Base-by-base conservation (phyloP, 116 monocot species). In the Cymodocea nodosa region DNA sequence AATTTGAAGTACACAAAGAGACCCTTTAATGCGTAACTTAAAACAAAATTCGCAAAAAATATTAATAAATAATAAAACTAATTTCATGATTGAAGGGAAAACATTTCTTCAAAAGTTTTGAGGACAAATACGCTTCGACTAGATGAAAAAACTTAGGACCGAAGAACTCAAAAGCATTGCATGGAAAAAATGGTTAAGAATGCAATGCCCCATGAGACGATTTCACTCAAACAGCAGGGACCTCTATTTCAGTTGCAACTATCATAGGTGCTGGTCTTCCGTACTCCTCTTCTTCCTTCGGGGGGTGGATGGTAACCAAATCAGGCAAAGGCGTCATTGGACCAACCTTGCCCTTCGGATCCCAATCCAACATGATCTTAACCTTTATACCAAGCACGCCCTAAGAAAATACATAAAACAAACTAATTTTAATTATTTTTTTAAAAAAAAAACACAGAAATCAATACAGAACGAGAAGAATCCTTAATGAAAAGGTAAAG, bases 341-440 rank as follows among this genome's bases (percentile, higher is more conserved):
- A 1, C 80, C 84, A n/a, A 74, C 61, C 56, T 75, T 80, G 11
- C 84, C 84, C 65, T 77, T 80, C 0, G 80, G 80, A 56, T 80
- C 83, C 83, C 80, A 84, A 35, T 76, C 83, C 44, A 84, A 63
- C 83, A 84, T 84, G 36, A 84, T 84, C 77, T 84, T 84, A 52
- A 84, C 83, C 60, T 84, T 84, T 35, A 80, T 84, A 14, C 80
- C 83, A 51, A 84, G 74, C 18, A 84, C 84, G 30, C 80, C 83
- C 80, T 84, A 60, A n/a, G 24, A 65, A 74, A 40, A 24, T 15
- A 54, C 24, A 12, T 18, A 36, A 7, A 51, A 52, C 15, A 18
- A 22, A 15, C 50, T 23, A 23, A 12, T 2, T 36, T 20, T 9
- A 17, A 15, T 5, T 30, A 59, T 59, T 9, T 25, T n/a, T n/a